Evolutionary conservation across 106 monocot species (phyloP).

Genomic region (Triglochin maritima): DNA sequence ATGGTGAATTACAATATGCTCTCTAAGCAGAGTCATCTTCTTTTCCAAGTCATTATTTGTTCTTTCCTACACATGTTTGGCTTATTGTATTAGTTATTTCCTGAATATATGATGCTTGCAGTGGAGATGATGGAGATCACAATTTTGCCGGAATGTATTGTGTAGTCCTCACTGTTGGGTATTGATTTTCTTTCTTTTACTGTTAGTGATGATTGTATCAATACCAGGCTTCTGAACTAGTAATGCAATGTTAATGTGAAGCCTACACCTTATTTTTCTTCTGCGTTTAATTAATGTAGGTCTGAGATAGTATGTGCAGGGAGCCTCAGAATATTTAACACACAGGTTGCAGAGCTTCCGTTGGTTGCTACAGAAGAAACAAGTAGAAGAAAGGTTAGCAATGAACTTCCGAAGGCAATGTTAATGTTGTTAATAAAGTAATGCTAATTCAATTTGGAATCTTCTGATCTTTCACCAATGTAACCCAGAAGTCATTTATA

Average conservation of each 20-base stretch:
- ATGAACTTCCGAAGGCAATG: background rate
- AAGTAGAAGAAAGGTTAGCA: slow-evolving; percentile 35
- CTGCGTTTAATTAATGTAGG: slow-evolving; percentile 13
- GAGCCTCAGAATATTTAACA: slow-evolving; percentile 48
- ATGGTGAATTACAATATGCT: background rate
- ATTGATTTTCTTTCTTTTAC: background rate
- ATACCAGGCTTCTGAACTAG: no score
- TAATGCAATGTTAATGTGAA: no score
- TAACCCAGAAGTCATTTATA: no score
- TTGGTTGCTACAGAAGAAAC: slow-evolving; percentile 40
- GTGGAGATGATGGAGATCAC: slow-evolving; percentile 24
- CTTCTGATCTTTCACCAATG: no score
- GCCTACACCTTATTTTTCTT: no score
- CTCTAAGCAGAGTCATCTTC: no score
- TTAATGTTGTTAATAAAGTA: background rate
- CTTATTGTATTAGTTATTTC: background rate
- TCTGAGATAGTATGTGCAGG: slow-evolving; percentile 44
- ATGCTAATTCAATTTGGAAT: background rate
- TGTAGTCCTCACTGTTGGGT: slow-evolving; percentile 36
- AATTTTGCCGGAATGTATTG: slow-evolving; percentile 46
- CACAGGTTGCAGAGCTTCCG: slow-evolving; percentile 49
- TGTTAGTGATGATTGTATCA: no score
- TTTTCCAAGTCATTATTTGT: no score
- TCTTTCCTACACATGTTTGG: no score
- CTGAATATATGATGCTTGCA: slow-evolving; percentile 17